phyloP scores from a whole-genome alignment of 2,329 filamentous ascomycete genomes.

The Epichloe scottii region DNA sequence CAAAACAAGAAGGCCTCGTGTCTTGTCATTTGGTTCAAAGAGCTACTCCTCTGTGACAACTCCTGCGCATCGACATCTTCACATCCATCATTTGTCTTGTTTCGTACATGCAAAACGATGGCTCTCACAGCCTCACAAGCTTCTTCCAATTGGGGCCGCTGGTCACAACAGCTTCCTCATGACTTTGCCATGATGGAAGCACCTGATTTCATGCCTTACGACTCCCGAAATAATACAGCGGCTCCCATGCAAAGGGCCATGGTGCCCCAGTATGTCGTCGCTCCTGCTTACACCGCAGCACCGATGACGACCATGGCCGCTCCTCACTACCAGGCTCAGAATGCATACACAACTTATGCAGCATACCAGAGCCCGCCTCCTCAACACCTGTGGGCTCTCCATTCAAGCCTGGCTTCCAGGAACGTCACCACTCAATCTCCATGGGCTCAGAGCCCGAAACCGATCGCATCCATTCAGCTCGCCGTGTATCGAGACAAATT shows the following conservation, averaged over 20 bases:
- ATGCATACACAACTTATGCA: slow-evolving; percentile 29
- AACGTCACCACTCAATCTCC: slow-evolving; percentile 14
- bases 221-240: slow-evolving; percentile 27
- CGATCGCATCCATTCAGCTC: slow-evolving; percentile 10
- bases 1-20: neutral
- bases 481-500: slow-evolving; percentile 15
- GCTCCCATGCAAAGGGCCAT: slow-evolving; percentile 31
- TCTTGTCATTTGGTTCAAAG: neutral
- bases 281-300: slow-evolving; percentile 29
- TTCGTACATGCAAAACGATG: slow-evolving; percentile 19
- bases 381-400: slow-evolving; percentile 20
- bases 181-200: slow-evolving; percentile 38
- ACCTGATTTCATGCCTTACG: slow-evolving; percentile 35
- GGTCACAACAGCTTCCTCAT: slow-evolving; percentile 35
- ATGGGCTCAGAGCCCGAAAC: slow-evolving; percentile 13
- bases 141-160: slow-evolving; percentile 40
- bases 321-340: slow-evolving; percentile 29
- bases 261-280: slow-evolving; percentile 34
- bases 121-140: slow-evolving; percentile 34
- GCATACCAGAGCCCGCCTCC: slow-evolving; percentile 26
- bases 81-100: neutral
- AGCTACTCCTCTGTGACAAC: too few relatives aligned
- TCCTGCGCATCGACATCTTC: neutral
- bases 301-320: slow-evolving; percentile 29
- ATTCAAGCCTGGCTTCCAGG: slow-evolving; percentile 22